These are phyloP conservation scores for Lathyrus oleraceus DNA, from an alignment of 306 rosid genomes.

Conservation along the genomic window DNA sequence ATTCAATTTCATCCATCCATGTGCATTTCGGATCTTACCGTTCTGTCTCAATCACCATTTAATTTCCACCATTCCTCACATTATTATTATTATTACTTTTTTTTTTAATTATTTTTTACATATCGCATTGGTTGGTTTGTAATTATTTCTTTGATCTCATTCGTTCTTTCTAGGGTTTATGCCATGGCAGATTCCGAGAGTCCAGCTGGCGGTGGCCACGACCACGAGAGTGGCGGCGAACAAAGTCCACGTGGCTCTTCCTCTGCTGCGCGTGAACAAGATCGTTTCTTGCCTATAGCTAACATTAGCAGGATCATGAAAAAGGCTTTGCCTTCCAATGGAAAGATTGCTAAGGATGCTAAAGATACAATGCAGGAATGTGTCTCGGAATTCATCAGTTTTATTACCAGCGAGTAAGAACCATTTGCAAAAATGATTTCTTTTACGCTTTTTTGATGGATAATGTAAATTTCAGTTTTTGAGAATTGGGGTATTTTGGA, in stretches of 20 bases:
- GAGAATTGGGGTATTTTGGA: neutral
- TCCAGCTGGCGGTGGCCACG: slow-evolving; percentile 65
- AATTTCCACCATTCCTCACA: neutral
- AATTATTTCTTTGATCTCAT: slow-evolving; percentile 2
- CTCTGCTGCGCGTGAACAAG: slow-evolving; percentile 63
- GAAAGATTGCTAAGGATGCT: slow-evolving; percentile 91
- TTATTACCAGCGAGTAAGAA: slow-evolving; percentile 87
- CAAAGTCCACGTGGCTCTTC: slow-evolving; percentile 62
- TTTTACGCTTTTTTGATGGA: neutral
- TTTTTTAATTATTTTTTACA: no score
- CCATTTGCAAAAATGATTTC: neutral
- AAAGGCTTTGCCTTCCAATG: slow-evolving; percentile 79
- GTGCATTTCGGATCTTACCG: slow-evolving; percentile 8
- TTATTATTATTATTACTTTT: neutral
- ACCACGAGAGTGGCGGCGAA: slow-evolving; percentile 89
- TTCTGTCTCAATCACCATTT: slow-evolving; percentile 7
- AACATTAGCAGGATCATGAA: slow-evolving; percentile 95
- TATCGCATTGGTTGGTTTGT: neutral
- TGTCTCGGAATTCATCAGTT: slow-evolving; percentile 88
- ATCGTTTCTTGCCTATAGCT: slow-evolving; percentile 80
- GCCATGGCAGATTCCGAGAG: slow-evolving; percentile 75
- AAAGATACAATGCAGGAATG: slow-evolving; percentile 90
- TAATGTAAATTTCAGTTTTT: neutral
- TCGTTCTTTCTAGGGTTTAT: slow-evolving; percentile 30
- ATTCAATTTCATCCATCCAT: slow-evolving; percentile 22